Percentiles rank a stretch among this genome's conserved stretches.
Evolutionary conservation across 2,329 filamentous ascomycete species (phyloP).

Genomic region (Stagonosporopsis cucurbitacearum): DNA sequence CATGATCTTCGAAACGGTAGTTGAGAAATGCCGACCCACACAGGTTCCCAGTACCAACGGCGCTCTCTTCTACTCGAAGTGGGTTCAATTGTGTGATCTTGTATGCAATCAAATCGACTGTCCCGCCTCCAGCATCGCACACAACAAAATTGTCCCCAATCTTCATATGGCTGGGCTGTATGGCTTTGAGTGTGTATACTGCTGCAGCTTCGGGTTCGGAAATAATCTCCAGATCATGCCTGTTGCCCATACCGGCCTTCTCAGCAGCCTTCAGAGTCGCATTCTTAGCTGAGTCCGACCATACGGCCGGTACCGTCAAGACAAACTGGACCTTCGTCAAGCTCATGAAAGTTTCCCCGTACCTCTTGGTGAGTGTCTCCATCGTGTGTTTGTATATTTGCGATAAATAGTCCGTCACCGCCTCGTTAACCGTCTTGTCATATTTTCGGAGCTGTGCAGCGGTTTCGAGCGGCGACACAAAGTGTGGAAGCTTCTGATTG

Average conservation of each 20-base stretch:
- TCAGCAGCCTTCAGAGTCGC: slow-evolving; percentile 80
- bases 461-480: slow-evolving; percentile 78
- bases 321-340: slow-evolving; percentile 79
- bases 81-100: slow-evolving; percentile 77
- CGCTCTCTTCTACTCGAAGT: slow-evolving; percentile 76
- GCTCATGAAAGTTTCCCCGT: slow-evolving; percentile 79
- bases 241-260: slow-evolving; percentile 76
- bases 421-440: slow-evolving; percentile 79
- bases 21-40: slow-evolving; percentile 82
- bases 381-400: slow-evolving; percentile 80
- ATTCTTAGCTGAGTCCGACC: slow-evolving; percentile 86
- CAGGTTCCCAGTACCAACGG: slow-evolving; percentile 77
- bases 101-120: slow-evolving; percentile 80
- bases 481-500: slow-evolving; percentile 80
- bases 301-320: slow-evolving; percentile 77
- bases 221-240: slow-evolving; percentile 76
- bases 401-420: slow-evolving; percentile 79
- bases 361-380: slow-evolving; percentile 75
- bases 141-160: slow-evolving; percentile 68
- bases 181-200: slow-evolving; percentile 79
- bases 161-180: slow-evolving; percentile 75
- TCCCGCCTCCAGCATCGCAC: slow-evolving; percentile 64
- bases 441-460: slow-evolving; percentile 76
- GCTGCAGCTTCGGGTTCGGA: slow-evolving; percentile 80
- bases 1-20: slow-evolving; percentile 80